These are phyloP conservation scores for Exophiala calicioides DNA, from an alignment of 2,329 filamentous ascomycete species.

Conservation along the genomic window DNA sequence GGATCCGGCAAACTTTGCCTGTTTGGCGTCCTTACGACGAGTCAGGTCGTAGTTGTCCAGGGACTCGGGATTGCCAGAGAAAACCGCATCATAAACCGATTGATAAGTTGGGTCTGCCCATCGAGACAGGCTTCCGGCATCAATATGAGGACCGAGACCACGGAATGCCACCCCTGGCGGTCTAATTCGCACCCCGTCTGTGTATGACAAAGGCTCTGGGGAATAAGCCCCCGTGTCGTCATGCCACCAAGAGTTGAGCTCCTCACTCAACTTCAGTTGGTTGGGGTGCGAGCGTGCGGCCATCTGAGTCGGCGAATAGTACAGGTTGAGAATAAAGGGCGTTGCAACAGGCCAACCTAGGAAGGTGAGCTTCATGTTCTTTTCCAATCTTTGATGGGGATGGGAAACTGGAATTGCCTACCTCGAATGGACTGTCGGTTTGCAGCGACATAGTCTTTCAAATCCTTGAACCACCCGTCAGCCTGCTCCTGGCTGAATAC, in stretches of 20 bases:
- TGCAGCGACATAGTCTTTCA: constrained; percentile 39
- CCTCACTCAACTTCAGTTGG: constrained; percentile 40
- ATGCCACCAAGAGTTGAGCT: constrained; percentile 45
- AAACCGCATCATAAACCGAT: constrained; percentile 41
- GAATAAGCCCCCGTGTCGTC: constrained; percentile 34
- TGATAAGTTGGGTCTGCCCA: constrained; percentile 46
- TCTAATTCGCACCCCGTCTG: constrained; percentile 44
- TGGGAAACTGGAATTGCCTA: constrained; percentile 1
- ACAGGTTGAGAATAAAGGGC: constrained; percentile 45
- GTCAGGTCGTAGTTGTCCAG: constrained; percentile 44
- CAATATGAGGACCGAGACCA: constrained; percentile 48
- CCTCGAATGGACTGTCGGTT: constrained; percentile 26
- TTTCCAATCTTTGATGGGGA: background rate
- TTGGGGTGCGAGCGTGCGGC: constrained; percentile 42
- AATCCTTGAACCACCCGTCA: constrained; percentile 29
- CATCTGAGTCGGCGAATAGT: constrained; percentile 42
- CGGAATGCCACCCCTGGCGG: constrained; percentile 42
- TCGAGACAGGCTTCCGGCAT: constrained; percentile 46
- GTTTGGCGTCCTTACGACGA: constrained; percentile 34
- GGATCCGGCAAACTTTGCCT: constrained; percentile 38
- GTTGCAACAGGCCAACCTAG: constrained; percentile 40
- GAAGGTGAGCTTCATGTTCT: background rate
- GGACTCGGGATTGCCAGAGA: constrained; percentile 39
- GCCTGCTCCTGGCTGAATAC: constrained; percentile 22
- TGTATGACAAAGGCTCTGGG: constrained; percentile 43